Percentiles rank a stretch among this genome's conserved stretches.
phyloP scores from a whole-genome alignment of 495 filamentous ascomycete genomes.

The Penicillium nucicola region DNA sequence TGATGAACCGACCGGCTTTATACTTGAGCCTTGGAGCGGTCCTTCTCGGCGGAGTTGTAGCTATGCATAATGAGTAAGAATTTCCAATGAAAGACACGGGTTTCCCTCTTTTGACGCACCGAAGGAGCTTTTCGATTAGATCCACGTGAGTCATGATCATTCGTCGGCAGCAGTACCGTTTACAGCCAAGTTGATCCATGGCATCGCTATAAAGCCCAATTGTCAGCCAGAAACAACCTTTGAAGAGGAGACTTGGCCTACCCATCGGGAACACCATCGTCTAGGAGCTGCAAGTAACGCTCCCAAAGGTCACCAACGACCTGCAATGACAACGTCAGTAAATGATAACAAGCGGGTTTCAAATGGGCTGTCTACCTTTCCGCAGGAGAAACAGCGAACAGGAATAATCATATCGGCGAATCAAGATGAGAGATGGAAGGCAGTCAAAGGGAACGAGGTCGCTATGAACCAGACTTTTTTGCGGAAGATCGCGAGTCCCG shows the following conservation, averaged over 20 bases:
- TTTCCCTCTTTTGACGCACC: constrained; percentile 51
- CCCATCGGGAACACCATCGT: constrained; percentile 75
- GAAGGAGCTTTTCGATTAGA: constrained; percentile 94
- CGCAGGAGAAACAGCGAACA: constrained; percentile 96
- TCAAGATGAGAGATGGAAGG: constrained; percentile 9
- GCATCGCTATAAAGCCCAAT: constrained; percentile 61
- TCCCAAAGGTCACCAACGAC: constrained; percentile 98
- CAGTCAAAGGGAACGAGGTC: constrained; percentile 12
- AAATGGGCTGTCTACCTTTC: constrained; percentile 66
- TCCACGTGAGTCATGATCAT: constrained; percentile 99
- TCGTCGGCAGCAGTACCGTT: constrained; percentile 93
- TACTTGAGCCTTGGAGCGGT: constrained; percentile 31
- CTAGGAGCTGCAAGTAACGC: constrained; percentile 78
- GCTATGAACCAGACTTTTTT: constrained; percentile 19
- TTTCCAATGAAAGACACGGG: neutral
- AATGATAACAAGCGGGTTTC: neutral
- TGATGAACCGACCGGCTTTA: constrained; percentile 9
- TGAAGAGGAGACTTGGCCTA: constrained; percentile 28
- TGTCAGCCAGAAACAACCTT: neutral
- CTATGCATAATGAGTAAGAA: constrained; percentile 13
- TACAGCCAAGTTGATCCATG: constrained; percentile 89
- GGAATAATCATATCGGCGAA: constrained; percentile 86
- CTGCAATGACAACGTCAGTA: constrained; percentile 44
- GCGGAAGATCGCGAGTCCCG: constrained; percentile 10
- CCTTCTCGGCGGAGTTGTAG: constrained; percentile 36